phyloP scores from a whole-genome alignment of 306 rosid genomes.

The Citrullus mucosospermus region DNA sequence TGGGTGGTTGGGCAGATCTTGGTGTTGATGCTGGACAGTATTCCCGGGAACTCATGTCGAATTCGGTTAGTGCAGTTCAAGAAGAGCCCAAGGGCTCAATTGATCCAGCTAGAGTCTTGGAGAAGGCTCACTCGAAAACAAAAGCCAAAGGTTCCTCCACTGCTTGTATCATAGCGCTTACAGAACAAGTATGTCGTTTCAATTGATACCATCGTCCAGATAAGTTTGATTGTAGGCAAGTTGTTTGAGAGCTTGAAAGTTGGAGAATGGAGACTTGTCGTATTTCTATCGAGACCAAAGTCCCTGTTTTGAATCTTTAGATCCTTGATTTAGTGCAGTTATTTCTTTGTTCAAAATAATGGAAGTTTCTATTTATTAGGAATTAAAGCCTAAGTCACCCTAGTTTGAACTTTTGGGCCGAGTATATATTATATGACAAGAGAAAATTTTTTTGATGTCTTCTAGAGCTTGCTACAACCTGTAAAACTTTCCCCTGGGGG shows the following conservation, averaged over 20 bases:
- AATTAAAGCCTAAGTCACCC: neutral
- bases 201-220: neutral
- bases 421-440: neutral
- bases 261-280: neutral
- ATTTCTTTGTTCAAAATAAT: neutral
- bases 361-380: neutral
- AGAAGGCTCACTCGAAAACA: conserved; percentile 85
- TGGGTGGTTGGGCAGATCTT: conserved; percentile 98
- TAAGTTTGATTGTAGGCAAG: neutral
- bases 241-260: conserved; percentile 7
- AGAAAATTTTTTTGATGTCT: neutral
- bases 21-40: conserved; percentile 80
- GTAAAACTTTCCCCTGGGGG: neutral
- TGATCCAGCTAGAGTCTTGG: conserved; percentile 92
- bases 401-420: neutral
- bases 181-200: conserved; percentile 53
- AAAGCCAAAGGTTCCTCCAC: conserved; percentile 92
- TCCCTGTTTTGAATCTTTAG: neutral
- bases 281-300: neutral
- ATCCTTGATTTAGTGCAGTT: neutral
- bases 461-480: neutral
- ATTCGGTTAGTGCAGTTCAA: conserved; percentile 67
- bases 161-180: conserved; percentile 90
- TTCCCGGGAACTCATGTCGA: conserved; percentile 90
- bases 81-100: conserved; percentile 94